phyloP scores from a whole-genome alignment of 352 stramenopile genomes.

The Globisporangium orthogonon region DNA sequence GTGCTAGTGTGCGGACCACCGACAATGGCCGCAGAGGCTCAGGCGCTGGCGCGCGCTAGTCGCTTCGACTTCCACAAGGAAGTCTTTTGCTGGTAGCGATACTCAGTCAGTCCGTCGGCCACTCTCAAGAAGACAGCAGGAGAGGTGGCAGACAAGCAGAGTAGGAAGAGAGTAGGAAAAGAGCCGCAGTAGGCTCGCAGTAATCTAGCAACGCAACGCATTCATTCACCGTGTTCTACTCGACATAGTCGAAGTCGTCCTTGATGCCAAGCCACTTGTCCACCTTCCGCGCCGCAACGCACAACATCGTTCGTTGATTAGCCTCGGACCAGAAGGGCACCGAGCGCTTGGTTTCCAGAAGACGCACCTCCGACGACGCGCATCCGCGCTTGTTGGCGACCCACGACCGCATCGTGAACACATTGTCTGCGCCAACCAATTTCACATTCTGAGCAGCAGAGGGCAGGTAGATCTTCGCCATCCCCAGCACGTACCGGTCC shows the following conservation, averaged over 20 bases:
- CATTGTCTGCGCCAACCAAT: slow-evolving; percentile 45
- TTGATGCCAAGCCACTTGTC: slow-evolving; percentile 86
- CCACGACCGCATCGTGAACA: slow-evolving; percentile 80
- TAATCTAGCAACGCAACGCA: neutral
- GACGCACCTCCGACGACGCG: slow-evolving; percentile 42
- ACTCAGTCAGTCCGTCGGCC: neutral
- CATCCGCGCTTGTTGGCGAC: slow-evolving; percentile 73
- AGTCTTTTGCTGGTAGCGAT: slow-evolving; percentile 67
- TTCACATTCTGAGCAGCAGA: neutral
- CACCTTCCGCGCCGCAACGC: slow-evolving; percentile 26
- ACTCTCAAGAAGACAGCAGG: neutral
- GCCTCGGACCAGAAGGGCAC: too few species aligned
- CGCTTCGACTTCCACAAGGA: slow-evolving; percentile 84
- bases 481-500: slow-evolving; percentile 40
- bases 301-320: neutral
- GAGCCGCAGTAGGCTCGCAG: neutral
- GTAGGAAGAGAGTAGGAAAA: too few species aligned
- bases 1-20: slow-evolving; percentile 70
- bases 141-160: neutral
- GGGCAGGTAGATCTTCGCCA: too few species aligned
- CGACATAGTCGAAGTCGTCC: slow-evolving; percentile 84
- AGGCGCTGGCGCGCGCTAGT: slow-evolving; percentile 51
- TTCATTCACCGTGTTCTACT: slow-evolving; percentile 12
- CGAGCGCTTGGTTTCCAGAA: too few species aligned
- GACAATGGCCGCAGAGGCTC: slow-evolving; percentile 63